Conservation (phyloP, 2,329 filamentous ascomycete genomes). For the Trichoderma atroviride region DNA sequence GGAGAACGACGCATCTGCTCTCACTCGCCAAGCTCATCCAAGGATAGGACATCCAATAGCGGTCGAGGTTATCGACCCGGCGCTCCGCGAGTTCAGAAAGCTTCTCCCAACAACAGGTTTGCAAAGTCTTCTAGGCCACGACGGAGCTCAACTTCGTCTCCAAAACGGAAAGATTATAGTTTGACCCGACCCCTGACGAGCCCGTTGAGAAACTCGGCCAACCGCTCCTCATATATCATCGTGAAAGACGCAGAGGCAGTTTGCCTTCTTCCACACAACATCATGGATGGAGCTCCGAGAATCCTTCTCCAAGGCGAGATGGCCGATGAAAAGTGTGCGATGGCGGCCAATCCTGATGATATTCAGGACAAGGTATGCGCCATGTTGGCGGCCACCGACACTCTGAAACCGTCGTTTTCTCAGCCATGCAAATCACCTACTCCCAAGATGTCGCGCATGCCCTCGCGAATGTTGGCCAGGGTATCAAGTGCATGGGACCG, state of each 20-base stretch:
- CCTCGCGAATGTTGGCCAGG: conserved; percentile 40
- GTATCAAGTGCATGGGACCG: conserved; percentile 41
- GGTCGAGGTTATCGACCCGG: not conserved
- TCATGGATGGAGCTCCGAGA: conserved; percentile 3
- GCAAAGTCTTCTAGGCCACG: not conserved
- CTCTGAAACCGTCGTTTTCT: conserved; percentile 38
- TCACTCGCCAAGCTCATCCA: not conserved
- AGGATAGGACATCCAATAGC: not conserved
- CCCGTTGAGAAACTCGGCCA: conserved; percentile 26
- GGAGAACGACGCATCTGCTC: not conserved
- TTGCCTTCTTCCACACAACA: conserved; percentile 20
- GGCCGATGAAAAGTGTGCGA: not conserved
- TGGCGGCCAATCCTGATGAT: conserved; percentile 30
- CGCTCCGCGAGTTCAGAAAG: conserved; percentile 27
- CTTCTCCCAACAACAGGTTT: conserved; percentile 24
- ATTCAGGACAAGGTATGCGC: conserved; percentile 41
- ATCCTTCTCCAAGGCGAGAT: conserved; percentile 8
- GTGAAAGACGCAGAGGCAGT: not conserved
- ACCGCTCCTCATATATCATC: conserved; percentile 30
- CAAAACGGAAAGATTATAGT: conserved; percentile 27
- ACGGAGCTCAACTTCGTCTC: conserved; percentile 26
- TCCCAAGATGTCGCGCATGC: conserved; percentile 36
- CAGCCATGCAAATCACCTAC: conserved; percentile 23
- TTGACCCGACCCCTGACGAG: conserved; percentile 29
- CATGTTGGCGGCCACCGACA: conserved; percentile 43